These are phyloP conservation scores for Closterium sp. DNA, from an alignment of 139 green algal genomes.

Conservation along the genomic window DNA sequence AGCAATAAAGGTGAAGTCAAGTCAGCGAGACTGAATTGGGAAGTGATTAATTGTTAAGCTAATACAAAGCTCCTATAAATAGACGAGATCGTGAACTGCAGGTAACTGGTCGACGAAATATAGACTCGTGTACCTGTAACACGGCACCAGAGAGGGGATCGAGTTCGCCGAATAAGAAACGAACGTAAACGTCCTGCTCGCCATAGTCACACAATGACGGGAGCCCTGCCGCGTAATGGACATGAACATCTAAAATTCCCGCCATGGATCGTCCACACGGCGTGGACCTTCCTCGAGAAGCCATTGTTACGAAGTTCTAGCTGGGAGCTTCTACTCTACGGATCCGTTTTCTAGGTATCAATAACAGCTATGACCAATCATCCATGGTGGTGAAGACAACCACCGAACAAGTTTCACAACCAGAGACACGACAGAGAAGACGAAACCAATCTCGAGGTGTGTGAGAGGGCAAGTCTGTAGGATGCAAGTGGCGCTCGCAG, in stretches of 20 bases:
- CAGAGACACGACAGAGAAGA: too few relatives aligned
- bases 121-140: neutral
- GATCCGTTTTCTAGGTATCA: neutral
- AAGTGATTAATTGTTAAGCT: neutral
- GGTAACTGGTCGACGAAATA: neutral
- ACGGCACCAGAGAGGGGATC: conserved; percentile 14
- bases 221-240: conserved; percentile 18
- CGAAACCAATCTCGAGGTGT: too few relatives aligned
- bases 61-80: neutral
- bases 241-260: conserved; percentile 31
- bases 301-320: neutral
- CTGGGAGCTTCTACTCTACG: neutral
- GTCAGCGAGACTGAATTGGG: neutral
- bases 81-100: neutral
- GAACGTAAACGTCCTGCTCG: conserved; percentile 19
- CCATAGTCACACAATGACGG: neutral
- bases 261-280: conserved; percentile 8
- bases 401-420: neutral
- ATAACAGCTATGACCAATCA: neutral
- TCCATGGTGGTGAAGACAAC: neutral
- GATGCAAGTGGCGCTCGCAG: neutral
- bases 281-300: neutral
- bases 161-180: conserved; percentile 15
- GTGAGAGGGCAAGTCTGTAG: neutral
- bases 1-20: neutral